Evolutionary conservation across 352 stramenopile species (phyloP).

Genomic region (Globisporangium orthogonon): DNA sequence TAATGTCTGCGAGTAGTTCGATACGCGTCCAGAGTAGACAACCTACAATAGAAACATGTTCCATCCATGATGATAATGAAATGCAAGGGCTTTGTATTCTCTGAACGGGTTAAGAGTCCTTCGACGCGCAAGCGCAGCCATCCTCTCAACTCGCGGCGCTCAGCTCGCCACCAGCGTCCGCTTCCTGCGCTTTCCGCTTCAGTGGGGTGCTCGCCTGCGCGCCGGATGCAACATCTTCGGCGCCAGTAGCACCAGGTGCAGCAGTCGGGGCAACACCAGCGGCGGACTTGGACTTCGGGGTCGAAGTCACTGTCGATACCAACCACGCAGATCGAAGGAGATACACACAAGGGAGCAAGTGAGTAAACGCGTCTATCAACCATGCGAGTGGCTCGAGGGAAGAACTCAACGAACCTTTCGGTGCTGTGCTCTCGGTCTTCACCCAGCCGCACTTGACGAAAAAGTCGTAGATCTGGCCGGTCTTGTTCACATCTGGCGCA

Average conservation of each 20-base stretch:
- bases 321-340: background rate
- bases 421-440: slow-evolving; percentile 41
- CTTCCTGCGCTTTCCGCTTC: slow-evolving; percentile 55
- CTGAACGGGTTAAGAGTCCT: background rate
- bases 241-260: background rate
- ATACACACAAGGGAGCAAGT: no score
- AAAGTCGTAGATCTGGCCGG: slow-evolving; percentile 86
- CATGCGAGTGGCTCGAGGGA: background rate
- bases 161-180: slow-evolving; percentile 12
- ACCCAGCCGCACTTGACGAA: slow-evolving; percentile 89
- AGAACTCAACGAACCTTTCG: slow-evolving; percentile 23
- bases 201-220: slow-evolving; percentile 15
- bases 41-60: no score
- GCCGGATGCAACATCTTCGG: background rate
- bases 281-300: slow-evolving; percentile 6
- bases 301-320: slow-evolving; percentile 6
- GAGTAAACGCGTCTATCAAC: no score
- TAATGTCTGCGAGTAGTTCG: no score
- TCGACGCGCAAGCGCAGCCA: background rate
- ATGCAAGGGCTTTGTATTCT: background rate
- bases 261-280: background rate
- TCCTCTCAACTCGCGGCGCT: background rate
- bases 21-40: no score
- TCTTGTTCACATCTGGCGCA: slow-evolving; percentile 70
- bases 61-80: background rate